These are phyloP conservation scores for Wickerhamiella australiensis DNA, from an alignment of 805 yeast genomes.

Conservation along the genomic window DNA sequence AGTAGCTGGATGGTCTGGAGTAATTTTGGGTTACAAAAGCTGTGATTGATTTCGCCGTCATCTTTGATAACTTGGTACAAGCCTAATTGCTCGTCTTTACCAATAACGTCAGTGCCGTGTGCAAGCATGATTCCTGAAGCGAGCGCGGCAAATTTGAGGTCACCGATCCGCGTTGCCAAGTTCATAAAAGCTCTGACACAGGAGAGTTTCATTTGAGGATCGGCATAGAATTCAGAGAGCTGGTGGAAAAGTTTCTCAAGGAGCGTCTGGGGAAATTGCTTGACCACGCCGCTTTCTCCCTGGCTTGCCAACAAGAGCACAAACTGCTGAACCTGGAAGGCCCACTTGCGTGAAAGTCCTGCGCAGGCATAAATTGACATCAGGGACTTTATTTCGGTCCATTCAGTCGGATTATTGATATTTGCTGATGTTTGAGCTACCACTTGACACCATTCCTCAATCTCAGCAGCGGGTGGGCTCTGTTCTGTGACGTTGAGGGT, in stretches of 20 bases:
- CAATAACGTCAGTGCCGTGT: conserved; percentile 42
- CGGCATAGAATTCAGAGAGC: conserved; percentile 44
- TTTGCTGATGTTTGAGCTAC: conserved; percentile 35
- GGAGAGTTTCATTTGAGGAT: conserved; percentile 40
- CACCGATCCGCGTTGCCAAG: conserved; percentile 35
- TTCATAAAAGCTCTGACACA: conserved; percentile 40
- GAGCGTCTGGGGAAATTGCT: conserved; percentile 25
- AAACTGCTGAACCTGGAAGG: conserved; percentile 56
- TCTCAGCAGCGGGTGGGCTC: conserved; percentile 30
- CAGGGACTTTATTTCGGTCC: conserved; percentile 51
- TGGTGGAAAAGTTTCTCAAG: conserved; percentile 30
- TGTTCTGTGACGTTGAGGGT: conserved; percentile 18
- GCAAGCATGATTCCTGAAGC: conserved; percentile 35
- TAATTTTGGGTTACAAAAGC: conserved; percentile 65
- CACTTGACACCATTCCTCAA: conserved; percentile 39
- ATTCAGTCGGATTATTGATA: conserved; percentile 42
- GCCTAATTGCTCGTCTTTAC: conserved; percentile 45
- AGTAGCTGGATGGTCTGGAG: conserved; percentile 36
- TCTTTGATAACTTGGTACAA: conserved; percentile 24
- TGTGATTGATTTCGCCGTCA: conserved; percentile 24
- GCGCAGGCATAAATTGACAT: conserved; percentile 52
- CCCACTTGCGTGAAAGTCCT: conserved; percentile 52
- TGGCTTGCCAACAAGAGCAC: conserved; percentile 26
- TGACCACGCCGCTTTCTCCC: neutral
- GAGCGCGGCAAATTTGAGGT: conserved; percentile 37